A percentile compares a stretch with the other conserved stretches of the same genome.
These are phyloP conservation scores for Wickerhamiella bombiphila DNA, from an alignment of 805 yeast species.

Conservation along the genomic window DNA sequence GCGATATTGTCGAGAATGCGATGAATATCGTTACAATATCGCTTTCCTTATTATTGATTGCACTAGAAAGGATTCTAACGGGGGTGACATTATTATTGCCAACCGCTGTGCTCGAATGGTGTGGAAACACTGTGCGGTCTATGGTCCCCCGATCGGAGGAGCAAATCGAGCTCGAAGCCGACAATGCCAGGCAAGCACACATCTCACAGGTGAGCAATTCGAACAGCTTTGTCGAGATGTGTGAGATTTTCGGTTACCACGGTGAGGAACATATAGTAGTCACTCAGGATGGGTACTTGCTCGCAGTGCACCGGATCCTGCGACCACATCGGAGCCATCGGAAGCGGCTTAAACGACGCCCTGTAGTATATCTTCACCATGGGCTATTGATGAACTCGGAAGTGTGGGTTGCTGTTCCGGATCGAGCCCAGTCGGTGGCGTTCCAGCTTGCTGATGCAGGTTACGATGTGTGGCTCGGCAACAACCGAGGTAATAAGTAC, in stretches of 20 bases:
- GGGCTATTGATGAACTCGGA: constrained; percentile 86
- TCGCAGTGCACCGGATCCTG: constrained; percentile 55
- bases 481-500: constrained; percentile 85
- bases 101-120: constrained; percentile 8
- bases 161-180: constrained; percentile 6
- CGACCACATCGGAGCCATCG: constrained; percentile 7
- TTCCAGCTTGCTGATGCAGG: constrained; percentile 67
- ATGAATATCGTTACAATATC: background rate
- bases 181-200: constrained; percentile 3
- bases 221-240: constrained; percentile 43
- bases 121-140: constrained; percentile 6
- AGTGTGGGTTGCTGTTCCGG: constrained; percentile 46
- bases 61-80: constrained; percentile 14
- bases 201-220: constrained; percentile 12
- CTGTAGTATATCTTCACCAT: constrained; percentile 73
- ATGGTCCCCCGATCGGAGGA: constrained; percentile 9
- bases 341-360: constrained; percentile 11
- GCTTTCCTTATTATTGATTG: constrained; percentile 13
- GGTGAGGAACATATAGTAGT: constrained; percentile 64
- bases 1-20: background rate
- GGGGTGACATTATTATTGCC: constrained; percentile 17
- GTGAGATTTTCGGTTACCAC: constrained; percentile 49
- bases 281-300: constrained; percentile 62
- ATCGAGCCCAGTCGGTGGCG: constrained; percentile 47
- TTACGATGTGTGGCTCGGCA: constrained; percentile 91